Evolutionary conservation across 192 early-diverging fungal genomes (phyloP), one percentile per base, ranked within the genome.

Genomic region (Diversispora eburnea): DNA sequence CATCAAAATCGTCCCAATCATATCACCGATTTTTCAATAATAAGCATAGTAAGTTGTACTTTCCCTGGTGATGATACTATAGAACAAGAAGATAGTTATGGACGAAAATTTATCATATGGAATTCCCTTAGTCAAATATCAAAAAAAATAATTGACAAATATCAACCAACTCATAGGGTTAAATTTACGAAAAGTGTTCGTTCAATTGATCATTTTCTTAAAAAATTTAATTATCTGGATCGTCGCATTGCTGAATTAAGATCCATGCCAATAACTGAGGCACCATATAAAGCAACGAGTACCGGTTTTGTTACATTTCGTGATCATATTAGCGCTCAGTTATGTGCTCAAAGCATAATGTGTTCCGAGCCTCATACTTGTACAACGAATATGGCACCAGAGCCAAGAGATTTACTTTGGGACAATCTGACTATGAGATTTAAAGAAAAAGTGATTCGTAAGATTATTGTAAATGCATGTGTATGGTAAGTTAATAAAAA

Each of bases 321-420:
- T 52, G 78, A 85, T 72, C 77, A 80, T 49, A 77, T 82, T n/a
- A 81, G 83, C n/a, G 88, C 88, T 0, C 83, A 85, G 46, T 70
- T 87, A 20, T 84, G 83, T 70, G 84, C 87, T 4, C 87, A 87
- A 57, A 78, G 79, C 8, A 77, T 84, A 42, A 84, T 84, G 25
- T 79, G 78, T 42, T 83, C 84, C 54, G 73, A 80, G 70, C 87
- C 85, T 0, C 82, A 84, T 56, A 79, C 81, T 3, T 69, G 84
- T 58, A 81, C 79, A 57, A 87, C 85, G 13, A 72, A 63, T 39
- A 67, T 84, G 71, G 87, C 87, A 8, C 88, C 88, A 13, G 88
- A 90, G 48, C 88, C 88, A 13, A 75, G 88, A 65, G 88, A 90
- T 71, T 73, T 90, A 3, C 65, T 88, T 6, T 90, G 88, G 88